Evolutionary conservation across 768 basidiomycete species (phyloP), one percentile per base, ranked within the genome.

Genomic region (Leccinum subgranulosum): DNA sequence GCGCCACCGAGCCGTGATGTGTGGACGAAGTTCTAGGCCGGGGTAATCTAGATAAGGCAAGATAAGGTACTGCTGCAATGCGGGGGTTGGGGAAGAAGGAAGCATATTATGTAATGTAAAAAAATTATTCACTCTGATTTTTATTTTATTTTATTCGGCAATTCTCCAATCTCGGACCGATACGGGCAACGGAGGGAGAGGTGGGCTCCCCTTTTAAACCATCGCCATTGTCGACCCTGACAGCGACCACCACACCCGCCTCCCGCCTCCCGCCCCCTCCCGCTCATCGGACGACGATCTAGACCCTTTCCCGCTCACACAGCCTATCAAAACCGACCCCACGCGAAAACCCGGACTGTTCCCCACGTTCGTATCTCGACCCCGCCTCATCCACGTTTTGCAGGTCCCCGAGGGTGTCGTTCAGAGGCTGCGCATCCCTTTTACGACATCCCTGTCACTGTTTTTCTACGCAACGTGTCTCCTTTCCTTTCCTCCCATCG

Each of bases 21-120:
- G 46, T 47, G 54, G 31, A 43, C n/a, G 28, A 12, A 27, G 58
- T 39, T 58, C 67, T 60, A 67, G 59, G 56, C 63, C 51, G 67
- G 66, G 68, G 68, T 64, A 68, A 66, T 62, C 62, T 60, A 58
- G 67, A 68, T 69, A 58, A 49, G 48, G n/a, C 17, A 41, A 59
- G 61, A 67, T 65, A 67, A 68, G 63, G 63, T 53, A 51, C 54
- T 39, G 49, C 31, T 36, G 21, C 47, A 31, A 61, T 70, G 68
- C 51, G 69, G 69, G 69, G 69, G 27, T 28, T 41, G 46, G 54
- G 54, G 31, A 33, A 25, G 33, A 28, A 23, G 51, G 49, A 36
- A 51, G 34, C 4, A n/a, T 12, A 60, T 58, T 64, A 61, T 27
- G n/a, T 65, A 65, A 61, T 57, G 31, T 6, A 2, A 2, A 9